These are phyloP conservation scores for Penicillium angulare DNA, from an alignment of 495 filamentous ascomycete genomes.

Conservation along the genomic window DNA sequence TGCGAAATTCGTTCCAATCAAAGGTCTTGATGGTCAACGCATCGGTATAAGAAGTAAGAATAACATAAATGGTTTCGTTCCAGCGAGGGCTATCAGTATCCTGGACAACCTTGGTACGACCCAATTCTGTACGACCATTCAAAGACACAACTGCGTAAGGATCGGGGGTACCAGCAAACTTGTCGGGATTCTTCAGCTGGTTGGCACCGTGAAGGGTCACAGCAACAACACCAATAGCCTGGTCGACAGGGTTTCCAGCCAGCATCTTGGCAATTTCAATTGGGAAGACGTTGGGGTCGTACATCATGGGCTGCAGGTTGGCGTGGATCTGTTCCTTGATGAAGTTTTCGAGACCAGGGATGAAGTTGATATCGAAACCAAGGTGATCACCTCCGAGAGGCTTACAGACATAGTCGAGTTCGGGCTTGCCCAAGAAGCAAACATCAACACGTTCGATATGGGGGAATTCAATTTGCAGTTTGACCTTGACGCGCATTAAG, in stretches of 20 bases:
- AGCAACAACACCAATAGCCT: slow-evolving; percentile 91
- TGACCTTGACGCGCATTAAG: slow-evolving; percentile 94
- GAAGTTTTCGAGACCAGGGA: slow-evolving; percentile 88
- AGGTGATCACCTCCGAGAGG: slow-evolving; percentile 92
- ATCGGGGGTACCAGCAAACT: slow-evolving; percentile 89
- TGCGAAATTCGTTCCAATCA: slow-evolving; percentile 93
- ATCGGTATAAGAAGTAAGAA: slow-evolving; percentile 86
- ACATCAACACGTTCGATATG: slow-evolving; percentile 92
- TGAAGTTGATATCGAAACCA: slow-evolving; percentile 98
- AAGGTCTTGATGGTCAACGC: slow-evolving; percentile 76
- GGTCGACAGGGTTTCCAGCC: slow-evolving; percentile 89
- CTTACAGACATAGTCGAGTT: slow-evolving; percentile 95
- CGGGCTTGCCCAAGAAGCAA: slow-evolving; percentile 73
- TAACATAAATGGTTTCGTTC: slow-evolving; percentile 95
- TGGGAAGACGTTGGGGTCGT: slow-evolving; percentile 94
- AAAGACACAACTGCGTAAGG: slow-evolving; percentile 88
- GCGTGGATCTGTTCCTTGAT: slow-evolving; percentile 95
- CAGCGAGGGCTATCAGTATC: slow-evolving; percentile 85
- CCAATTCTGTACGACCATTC: slow-evolving; percentile 75
- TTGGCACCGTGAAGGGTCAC: slow-evolving; percentile 88
- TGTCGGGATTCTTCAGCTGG: slow-evolving; percentile 92
- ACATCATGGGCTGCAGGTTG: slow-evolving; percentile 94
- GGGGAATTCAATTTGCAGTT: slow-evolving; percentile 92
- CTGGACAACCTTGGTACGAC: slow-evolving; percentile 82
- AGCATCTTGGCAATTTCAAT: slow-evolving; percentile 99